Evolutionary conservation across 805 yeast genomes (phyloP).

Genomic region (Zygotorulaspora sp.): DNA sequence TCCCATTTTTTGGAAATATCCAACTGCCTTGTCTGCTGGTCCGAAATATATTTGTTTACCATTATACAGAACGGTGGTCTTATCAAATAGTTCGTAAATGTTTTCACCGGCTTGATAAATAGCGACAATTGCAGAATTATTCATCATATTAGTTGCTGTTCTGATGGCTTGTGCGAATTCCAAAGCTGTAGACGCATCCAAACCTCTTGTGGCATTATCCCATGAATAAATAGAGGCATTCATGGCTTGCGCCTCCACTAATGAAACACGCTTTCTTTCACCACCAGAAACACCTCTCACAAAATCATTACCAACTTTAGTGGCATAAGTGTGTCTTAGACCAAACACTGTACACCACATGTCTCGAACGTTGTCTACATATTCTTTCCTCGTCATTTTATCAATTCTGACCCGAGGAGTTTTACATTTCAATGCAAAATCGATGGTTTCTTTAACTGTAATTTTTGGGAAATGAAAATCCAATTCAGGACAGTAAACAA

Average conservation of each 20-base stretch:
- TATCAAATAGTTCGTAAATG: conserved; percentile 57
- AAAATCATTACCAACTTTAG: conserved; percentile 63
- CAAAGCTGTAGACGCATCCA: conserved; percentile 66
- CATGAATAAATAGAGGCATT: conserved; percentile 54
- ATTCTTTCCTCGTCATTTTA: conserved; percentile 38
- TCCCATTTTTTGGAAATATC: conserved; percentile 56
- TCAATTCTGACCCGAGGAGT: conserved; percentile 45
- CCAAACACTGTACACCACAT: conserved; percentile 47
- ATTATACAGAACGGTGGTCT: conserved; percentile 53
- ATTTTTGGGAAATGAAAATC: conserved; percentile 50
- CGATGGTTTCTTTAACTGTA: conserved; percentile 48
- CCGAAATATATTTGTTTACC: conserved; percentile 64
- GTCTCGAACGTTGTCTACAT: conserved; percentile 38
- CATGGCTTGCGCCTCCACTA: conserved; percentile 58
- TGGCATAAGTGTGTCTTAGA: conserved; percentile 53
- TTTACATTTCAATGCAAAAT: conserved; percentile 46
- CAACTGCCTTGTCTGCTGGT: conserved; percentile 48
- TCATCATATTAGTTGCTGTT: conserved; percentile 52
- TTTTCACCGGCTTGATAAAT: conserved; percentile 67
- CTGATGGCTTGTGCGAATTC: conserved; percentile 59
- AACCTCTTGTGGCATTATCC: conserved; percentile 69
- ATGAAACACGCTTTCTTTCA: conserved; percentile 66
- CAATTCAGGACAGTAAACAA: conserved; percentile 50
- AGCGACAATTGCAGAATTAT: conserved; percentile 57
- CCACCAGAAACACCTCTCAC: conserved; percentile 72